These are phyloP conservation scores for Hypomyces perniciosus DNA, from an alignment of 2,329 filamentous ascomycete species.

Conservation along the genomic window DNA sequence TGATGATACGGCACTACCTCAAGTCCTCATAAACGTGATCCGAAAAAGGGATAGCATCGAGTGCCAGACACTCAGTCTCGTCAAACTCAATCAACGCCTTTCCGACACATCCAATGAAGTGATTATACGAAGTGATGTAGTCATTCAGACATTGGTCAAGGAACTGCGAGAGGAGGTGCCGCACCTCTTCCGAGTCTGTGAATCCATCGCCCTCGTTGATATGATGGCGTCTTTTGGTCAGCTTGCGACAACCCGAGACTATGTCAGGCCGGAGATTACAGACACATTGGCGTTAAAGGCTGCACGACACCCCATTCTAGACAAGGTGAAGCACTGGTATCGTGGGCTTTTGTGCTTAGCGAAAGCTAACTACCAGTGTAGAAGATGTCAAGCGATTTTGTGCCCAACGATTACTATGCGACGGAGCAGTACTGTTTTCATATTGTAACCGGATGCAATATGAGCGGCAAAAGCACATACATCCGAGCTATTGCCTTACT, in stretches of 20 bases:
- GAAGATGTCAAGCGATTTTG: slow-evolving; percentile 60
- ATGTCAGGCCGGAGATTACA: slow-evolving; percentile 61
- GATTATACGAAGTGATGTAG: slow-evolving; percentile 71
- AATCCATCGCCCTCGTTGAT: slow-evolving; percentile 80
- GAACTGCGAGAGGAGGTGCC: slow-evolving; percentile 68
- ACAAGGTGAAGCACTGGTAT: slow-evolving; percentile 44
- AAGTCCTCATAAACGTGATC: slow-evolving; percentile 70
- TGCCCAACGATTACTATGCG: slow-evolving; percentile 88
- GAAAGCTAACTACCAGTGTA: slow-evolving; percentile 19
- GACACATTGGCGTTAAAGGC: slow-evolving; percentile 65
- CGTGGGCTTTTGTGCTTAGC: background rate
- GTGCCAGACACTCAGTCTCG: slow-evolving; percentile 77
- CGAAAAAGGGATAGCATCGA: slow-evolving; percentile 71
- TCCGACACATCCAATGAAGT: slow-evolving; percentile 79
- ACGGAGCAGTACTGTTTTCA: slow-evolving; percentile 78
- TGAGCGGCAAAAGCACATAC: slow-evolving; percentile 97
- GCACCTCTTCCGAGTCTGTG: slow-evolving; percentile 74
- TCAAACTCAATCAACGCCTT: slow-evolving; percentile 75
- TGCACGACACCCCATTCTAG: slow-evolving; percentile 72
- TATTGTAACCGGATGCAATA: slow-evolving; percentile 92
- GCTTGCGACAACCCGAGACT: slow-evolving; percentile 55
- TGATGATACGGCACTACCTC: slow-evolving; percentile 53
- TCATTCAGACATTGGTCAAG: slow-evolving; percentile 65
- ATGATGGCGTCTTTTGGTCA: slow-evolving; percentile 77
- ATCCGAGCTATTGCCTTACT: slow-evolving; percentile 80